Evolutionary conservation across 306 rosid genomes (phyloP).

Genomic region (Prunus mira): DNA sequence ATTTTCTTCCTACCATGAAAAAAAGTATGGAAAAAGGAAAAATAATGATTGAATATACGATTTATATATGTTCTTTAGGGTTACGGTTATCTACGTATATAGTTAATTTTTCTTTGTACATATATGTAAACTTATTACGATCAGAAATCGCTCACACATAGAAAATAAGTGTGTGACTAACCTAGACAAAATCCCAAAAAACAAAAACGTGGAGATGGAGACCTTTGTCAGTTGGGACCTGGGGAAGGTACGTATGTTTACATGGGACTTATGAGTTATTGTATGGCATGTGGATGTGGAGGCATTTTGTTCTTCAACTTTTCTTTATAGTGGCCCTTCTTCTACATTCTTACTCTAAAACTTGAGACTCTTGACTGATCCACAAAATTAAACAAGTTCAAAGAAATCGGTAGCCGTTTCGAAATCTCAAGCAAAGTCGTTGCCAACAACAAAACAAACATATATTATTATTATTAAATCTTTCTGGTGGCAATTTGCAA

Average conservation of each 20-base stretch:
- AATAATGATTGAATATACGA: too few relatives aligned
- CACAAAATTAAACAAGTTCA: neutral
- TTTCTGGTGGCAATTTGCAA: neutral
- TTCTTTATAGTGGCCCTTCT: neutral
- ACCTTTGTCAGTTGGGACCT: neutral
- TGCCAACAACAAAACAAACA: neutral
- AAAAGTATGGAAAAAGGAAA: too few relatives aligned
- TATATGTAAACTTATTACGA: accelerated
- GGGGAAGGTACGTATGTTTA: neutral
- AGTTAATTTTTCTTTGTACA: too few relatives aligned
- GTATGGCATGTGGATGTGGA: neutral
- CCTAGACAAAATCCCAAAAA: neutral
- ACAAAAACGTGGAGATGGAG: neutral
- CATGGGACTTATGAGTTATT: neutral
- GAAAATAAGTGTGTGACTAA: too few relatives aligned
- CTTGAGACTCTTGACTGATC: neutral
- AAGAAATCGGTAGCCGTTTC: neutral
- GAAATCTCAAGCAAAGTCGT: neutral
- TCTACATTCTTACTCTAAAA: too few relatives aligned
- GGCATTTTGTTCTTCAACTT: neutral
- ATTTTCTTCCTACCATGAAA: too few relatives aligned
- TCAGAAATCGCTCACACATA: too few relatives aligned
- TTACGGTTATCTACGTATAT: too few relatives aligned
- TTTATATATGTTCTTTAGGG: too few relatives aligned
- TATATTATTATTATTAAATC: neutral